Evolutionary conservation across 768 basidiomycete genomes (phyloP).

Genomic region (Leccinum incarnatum): DNA sequence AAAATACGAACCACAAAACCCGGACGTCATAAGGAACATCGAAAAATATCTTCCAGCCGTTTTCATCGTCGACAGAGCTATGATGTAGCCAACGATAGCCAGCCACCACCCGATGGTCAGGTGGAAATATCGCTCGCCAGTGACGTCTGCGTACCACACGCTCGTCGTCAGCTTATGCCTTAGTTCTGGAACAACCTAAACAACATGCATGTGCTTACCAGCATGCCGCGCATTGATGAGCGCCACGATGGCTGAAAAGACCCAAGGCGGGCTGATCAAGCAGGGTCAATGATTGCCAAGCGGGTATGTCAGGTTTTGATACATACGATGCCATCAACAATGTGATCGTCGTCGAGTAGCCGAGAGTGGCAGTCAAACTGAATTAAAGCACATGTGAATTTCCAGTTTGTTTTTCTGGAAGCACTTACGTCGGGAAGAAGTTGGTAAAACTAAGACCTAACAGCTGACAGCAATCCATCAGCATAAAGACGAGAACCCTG

Average conservation of each 20-base stretch:
- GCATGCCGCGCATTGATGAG: not conserved
- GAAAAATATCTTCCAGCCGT: not conserved
- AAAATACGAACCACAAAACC: not conserved
- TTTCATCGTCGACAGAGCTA: not conserved
- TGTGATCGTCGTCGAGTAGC: constrained; percentile 56
- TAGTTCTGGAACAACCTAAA: not conserved
- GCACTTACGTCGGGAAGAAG: constrained; percentile 53
- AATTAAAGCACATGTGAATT: not conserved
- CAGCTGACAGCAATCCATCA: constrained; percentile 50
- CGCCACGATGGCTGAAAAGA: not conserved
- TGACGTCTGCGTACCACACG: not conserved
- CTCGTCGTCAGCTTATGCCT: not conserved
- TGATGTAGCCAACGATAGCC: not conserved
- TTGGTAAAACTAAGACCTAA: constrained; percentile 58
- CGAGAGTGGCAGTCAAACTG: constrained; percentile 60
- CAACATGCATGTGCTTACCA: not conserved
- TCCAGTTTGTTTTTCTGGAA: too few relatives aligned
- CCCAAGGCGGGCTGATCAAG: not conserved
- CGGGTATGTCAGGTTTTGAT: not conserved
- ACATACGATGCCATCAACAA: constrained; percentile 57
- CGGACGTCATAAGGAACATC: not conserved
- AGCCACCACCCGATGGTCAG: not conserved
- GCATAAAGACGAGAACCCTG: constrained; percentile 50
- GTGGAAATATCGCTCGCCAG: not conserved
- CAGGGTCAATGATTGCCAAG: not conserved